phyloP scores from a whole-genome alignment of 2,329 filamentous ascomycete species.

The Pseudogymnoascus sp. region DNA sequence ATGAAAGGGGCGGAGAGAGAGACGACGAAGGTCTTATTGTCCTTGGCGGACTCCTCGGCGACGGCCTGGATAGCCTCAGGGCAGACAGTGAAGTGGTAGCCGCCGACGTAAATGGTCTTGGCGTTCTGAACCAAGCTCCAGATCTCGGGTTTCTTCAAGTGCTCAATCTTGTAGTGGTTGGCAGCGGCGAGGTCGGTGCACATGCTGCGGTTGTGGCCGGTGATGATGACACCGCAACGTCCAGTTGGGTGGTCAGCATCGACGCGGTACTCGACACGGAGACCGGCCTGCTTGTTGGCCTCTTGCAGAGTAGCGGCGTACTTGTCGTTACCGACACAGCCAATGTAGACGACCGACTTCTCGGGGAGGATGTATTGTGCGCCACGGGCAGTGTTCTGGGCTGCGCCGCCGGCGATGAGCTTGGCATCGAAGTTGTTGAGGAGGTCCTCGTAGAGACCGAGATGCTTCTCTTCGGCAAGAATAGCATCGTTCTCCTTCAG shows the following conservation, averaged over 20 bases:
- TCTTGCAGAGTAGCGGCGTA: conserved; percentile 83
- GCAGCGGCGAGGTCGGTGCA: conserved; percentile 92
- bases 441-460: conserved; percentile 84
- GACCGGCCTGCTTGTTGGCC: conserved; percentile 77
- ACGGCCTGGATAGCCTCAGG: conserved; percentile 83
- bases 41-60: conserved; percentile 76
- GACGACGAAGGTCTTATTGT: conserved; percentile 87
- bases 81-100: conserved; percentile 95
- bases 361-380: conserved; percentile 90
- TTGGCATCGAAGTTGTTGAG: conserved; percentile 88
- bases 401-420: conserved; percentile 89
- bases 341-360: conserved; percentile 87
- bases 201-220: conserved; percentile 89
- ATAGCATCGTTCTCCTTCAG: conserved; percentile 97
- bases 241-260: conserved; percentile 79
- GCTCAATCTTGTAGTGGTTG: conserved; percentile 93
- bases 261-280: conserved; percentile 90
- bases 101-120: conserved; percentile 84
- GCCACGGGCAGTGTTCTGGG: conserved; percentile 94
- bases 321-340: conserved; percentile 91
- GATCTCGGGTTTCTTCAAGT: conserved; percentile 83
- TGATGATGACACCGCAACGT: conserved; percentile 93
- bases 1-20: conserved; percentile 96
- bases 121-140: conserved; percentile 88
- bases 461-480: conserved; percentile 86